These are phyloP conservation scores for Monilinia fructicola DNA, from an alignment of 2,329 filamentous ascomycete genomes.

Conservation along the genomic window DNA sequence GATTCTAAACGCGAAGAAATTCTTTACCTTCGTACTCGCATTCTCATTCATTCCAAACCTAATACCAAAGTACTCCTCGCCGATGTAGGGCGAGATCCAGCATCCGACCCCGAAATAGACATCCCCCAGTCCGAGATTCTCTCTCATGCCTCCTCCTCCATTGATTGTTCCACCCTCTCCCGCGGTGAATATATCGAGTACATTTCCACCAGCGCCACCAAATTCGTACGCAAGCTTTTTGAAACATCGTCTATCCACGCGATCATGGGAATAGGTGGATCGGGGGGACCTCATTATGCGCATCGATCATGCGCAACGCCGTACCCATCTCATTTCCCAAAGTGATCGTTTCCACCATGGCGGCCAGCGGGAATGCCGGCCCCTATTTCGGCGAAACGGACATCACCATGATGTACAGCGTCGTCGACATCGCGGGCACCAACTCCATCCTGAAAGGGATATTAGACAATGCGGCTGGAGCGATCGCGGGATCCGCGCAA, in stretches of 20 bases:
- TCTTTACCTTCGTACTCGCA: constrained; percentile 51
- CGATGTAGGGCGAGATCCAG: constrained; percentile 53
- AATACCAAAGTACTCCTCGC: constrained; percentile 48
- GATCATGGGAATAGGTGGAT: constrained; percentile 61
- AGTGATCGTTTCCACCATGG: constrained; percentile 68
- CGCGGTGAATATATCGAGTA: constrained; percentile 57
- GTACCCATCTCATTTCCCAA: constrained; percentile 68
- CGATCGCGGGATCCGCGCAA: constrained; percentile 55
- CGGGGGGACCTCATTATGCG: constrained; percentile 59
- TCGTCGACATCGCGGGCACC: constrained; percentile 67
- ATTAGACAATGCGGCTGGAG: constrained; percentile 61
- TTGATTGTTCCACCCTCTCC: constrained; percentile 44
- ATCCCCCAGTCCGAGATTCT: constrained; percentile 49
- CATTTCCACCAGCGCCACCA: constrained; percentile 52
- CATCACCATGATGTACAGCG: constrained; percentile 68
- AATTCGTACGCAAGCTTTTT: constrained; percentile 45
- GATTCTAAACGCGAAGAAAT: constrained; percentile 64
- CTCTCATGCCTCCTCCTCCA: constrained; percentile 35
- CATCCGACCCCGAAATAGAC: constrained; percentile 48
- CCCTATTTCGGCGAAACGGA: constrained; percentile 67
- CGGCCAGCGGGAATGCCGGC: constrained; percentile 64
- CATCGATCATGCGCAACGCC: constrained; percentile 59
- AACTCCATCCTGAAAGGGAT: constrained; percentile 60
- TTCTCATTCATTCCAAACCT: constrained; percentile 36
- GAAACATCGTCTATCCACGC: constrained; percentile 49